Conservation (phyloP, 805 yeast genomes). For the Ogataea haglerorum region DNA sequence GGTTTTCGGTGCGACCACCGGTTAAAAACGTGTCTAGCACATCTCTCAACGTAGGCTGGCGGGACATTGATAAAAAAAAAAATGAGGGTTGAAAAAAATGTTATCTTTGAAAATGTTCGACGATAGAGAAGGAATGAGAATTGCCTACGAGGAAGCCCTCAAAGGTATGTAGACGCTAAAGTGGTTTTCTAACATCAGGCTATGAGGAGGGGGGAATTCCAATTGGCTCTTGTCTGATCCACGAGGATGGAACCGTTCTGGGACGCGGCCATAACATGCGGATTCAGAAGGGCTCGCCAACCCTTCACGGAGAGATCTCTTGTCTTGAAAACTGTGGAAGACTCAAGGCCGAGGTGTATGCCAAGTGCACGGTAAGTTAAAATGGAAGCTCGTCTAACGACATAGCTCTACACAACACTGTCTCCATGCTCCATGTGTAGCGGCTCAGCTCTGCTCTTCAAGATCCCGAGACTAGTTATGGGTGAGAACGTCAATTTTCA, state of each 20-base stretch:
- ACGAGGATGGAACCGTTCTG: conserved; percentile 72
- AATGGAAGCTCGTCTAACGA: conserved; percentile 10
- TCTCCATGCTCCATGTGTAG: conserved; percentile 96
- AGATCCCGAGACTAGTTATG: conserved; percentile 78
- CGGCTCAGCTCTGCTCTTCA: conserved; percentile 88
- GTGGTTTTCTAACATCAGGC: conserved; percentile 36
- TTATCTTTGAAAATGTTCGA: conserved; percentile 39
- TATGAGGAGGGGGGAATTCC: conserved; percentile 88
- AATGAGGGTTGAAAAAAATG: not conserved
- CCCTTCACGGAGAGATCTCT: conserved; percentile 88
- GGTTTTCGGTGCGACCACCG: not conserved
- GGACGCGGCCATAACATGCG: conserved; percentile 92
- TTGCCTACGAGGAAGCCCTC: conserved; percentile 71
- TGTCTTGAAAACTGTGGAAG: conserved; percentile 91
- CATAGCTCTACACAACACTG: conserved; percentile 73
- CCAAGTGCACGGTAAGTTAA: conserved; percentile 59
- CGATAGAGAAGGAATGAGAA: conserved; percentile 61
- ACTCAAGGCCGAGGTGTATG: conserved; percentile 72
- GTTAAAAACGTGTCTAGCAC: conserved; percentile 8
- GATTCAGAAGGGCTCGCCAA: conserved; percentile 79
- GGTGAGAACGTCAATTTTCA: conserved; percentile 83
- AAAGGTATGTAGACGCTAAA: conserved; percentile 38
- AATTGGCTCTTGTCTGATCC: conserved; percentile 73
- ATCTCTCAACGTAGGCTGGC: conserved; percentile 7
- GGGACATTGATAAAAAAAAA: conserved; percentile 4